These are phyloP conservation scores for Xylaria curta DNA, from an alignment of 495 filamentous ascomycete species.

Conservation along the genomic window DNA sequence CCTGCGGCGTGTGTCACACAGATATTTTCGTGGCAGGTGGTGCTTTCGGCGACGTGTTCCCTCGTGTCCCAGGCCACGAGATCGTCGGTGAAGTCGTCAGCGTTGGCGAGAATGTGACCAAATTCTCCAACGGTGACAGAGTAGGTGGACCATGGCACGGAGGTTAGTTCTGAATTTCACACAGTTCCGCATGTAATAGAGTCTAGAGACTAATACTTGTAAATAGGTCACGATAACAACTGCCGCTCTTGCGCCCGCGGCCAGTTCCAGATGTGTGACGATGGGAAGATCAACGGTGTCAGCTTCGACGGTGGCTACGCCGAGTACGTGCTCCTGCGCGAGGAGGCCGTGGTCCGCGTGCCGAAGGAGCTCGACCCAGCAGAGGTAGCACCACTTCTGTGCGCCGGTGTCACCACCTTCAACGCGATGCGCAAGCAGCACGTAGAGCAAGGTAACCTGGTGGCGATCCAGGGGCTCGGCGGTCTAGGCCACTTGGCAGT, in stretches of 20 bases:
- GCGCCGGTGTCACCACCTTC: conserved; percentile 76
- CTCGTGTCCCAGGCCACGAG: conserved; percentile 62
- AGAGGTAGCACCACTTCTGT: conserved; percentile 70
- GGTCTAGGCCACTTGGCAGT: conserved; percentile 72
- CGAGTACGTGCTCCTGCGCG: conserved; percentile 66
- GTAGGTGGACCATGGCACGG: conserved; percentile 65
- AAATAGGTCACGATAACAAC: conserved; percentile 47
- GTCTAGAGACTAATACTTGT: conserved; percentile 14
- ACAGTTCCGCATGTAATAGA: background rate
- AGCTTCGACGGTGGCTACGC: conserved; percentile 63
- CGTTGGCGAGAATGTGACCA: conserved; percentile 50
- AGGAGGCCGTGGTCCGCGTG: conserved; percentile 69
- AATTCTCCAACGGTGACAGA: conserved; percentile 56
- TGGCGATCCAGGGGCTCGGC: conserved; percentile 71
- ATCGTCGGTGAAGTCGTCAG: conserved; percentile 59
- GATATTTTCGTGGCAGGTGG: conserved; percentile 50
- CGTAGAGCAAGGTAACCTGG: conserved; percentile 60
- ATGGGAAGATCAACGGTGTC: conserved; percentile 57
- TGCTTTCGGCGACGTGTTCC: conserved; percentile 51
- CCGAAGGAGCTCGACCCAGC: conserved; percentile 63
- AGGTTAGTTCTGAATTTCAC: conserved; percentile 43
- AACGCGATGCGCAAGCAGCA: conserved; percentile 70
- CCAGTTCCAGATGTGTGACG: conserved; percentile 62
- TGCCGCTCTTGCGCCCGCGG: conserved; percentile 58
- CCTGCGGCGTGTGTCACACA: conserved; percentile 60